These are phyloP conservation scores for Aspergillus panamensis DNA, from an alignment of 495 filamentous ascomycete species.

Conservation along the genomic window DNA sequence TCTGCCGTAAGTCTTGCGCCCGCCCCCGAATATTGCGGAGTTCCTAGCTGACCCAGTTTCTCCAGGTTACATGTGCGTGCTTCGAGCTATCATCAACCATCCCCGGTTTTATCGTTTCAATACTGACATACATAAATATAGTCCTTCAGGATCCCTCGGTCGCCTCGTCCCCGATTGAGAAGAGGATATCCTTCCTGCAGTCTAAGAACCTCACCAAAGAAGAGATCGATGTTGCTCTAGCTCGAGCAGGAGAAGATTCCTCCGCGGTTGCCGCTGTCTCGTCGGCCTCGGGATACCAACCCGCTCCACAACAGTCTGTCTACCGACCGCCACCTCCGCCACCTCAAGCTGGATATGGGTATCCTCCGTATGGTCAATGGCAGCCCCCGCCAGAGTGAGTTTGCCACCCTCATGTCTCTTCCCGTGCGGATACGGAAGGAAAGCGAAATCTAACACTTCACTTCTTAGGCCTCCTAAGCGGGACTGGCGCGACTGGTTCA, in stretches of 20 bases:
- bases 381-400: slow-evolving; percentile 63
- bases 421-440: neutral
- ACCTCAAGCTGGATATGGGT: slow-evolving; percentile 62
- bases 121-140: slow-evolving; percentile 39
- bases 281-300: slow-evolving; percentile 41
- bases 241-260: slow-evolving; percentile 62
- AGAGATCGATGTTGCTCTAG: slow-evolving; percentile 82
- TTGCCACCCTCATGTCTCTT: neutral
- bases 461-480: slow-evolving; percentile 57
- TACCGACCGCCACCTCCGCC: slow-evolving; percentile 52
- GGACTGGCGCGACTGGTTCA: slow-evolving; percentile 98
- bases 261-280: slow-evolving; percentile 37
- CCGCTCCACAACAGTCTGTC: slow-evolving; percentile 48
- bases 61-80: slow-evolving; percentile 40
- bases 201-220: slow-evolving; percentile 97
- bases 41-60: slow-evolving; percentile 22
- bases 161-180: slow-evolving; percentile 84
- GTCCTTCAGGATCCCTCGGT: slow-evolving; percentile 93
- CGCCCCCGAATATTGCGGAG: slow-evolving; percentile 13
- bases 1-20: slow-evolving; percentile 62
- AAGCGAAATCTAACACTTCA: slow-evolving; percentile 14
- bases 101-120: neutral
- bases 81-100: slow-evolving; percentile 4
- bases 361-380: slow-evolving; percentile 65
- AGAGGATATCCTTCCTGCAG: slow-evolving; percentile 85